phyloP scores from a whole-genome alignment of 2,329 filamentous ascomycete species.

The Microsporum ferrugineum region DNA sequence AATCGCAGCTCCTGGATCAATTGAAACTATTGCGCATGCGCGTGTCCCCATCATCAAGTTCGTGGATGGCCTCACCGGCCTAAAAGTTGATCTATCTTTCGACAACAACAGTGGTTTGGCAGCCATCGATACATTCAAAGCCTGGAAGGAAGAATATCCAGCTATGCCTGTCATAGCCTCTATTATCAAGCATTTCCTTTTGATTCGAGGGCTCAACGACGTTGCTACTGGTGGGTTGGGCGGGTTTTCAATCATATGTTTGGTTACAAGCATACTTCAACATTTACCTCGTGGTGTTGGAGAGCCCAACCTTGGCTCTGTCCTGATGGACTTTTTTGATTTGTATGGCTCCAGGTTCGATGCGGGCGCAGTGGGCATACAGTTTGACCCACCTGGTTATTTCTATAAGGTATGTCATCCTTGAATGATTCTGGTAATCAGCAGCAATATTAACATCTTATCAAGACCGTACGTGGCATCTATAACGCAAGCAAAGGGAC shows the following conservation, averaged over 20 bases:
- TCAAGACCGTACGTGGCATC: slow-evolving; percentile 29
- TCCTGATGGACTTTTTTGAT: slow-evolving; percentile 78
- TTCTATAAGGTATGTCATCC: slow-evolving; percentile 54
- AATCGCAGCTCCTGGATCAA: slow-evolving; percentile 47
- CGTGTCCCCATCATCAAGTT: slow-evolving; percentile 91
- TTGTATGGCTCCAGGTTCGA: slow-evolving; percentile 80
- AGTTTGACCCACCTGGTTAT: slow-evolving; percentile 61
- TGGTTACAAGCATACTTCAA: slow-evolving; percentile 81
- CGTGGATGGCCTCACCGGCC: slow-evolving; percentile 60
- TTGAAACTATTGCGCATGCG: slow-evolving; percentile 60
- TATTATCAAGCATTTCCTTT: slow-evolving; percentile 81
- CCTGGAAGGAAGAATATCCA: slow-evolving; percentile 70
- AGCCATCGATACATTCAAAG: slow-evolving; percentile 67
- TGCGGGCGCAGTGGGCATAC: slow-evolving; percentile 57
- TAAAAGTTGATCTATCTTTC: slow-evolving; percentile 89
- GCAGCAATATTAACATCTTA: background rate
- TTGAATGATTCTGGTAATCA: too few species aligned
- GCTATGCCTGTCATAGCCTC: slow-evolving; percentile 78
- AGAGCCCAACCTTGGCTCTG: slow-evolving; percentile 61
- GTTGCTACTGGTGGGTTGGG: slow-evolving; percentile 84
- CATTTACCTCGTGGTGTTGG: slow-evolving; percentile 60
- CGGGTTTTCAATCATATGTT: slow-evolving; percentile 86
- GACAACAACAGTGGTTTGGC: slow-evolving; percentile 75
- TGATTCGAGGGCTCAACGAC: slow-evolving; percentile 84
- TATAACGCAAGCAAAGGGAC: slow-evolving; percentile 44